Evolutionary conservation across 345 rosid genomes (phyloP).

Genomic region (Brassica nigra): DNA sequence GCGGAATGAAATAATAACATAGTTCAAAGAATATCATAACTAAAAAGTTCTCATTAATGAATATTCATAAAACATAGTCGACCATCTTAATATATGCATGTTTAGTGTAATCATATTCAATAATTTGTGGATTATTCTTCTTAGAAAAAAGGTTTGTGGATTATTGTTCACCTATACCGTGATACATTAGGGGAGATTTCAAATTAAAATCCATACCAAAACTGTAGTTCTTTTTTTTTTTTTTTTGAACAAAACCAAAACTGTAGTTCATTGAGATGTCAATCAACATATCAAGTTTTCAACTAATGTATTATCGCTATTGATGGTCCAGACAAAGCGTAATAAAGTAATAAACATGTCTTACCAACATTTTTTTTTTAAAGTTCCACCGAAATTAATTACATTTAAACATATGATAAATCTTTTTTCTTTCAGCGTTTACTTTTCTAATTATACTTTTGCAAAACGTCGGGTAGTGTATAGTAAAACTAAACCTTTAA

Average conservation of each 20-base stretch:
- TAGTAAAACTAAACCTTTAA: constrained; percentile 18
- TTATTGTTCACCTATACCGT: no score
- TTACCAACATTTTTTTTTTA: not conserved
- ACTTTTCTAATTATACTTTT: constrained; percentile 22
- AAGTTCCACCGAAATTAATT: not conserved
- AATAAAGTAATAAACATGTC: not conserved
- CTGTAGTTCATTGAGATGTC: not conserved
- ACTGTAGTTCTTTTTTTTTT: no score
- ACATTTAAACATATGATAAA: not conserved
- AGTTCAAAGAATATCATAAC: constrained; percentile 34
- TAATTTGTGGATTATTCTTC: no score
- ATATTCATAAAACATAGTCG: constrained; percentile 21
- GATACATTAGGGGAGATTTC: not conserved
- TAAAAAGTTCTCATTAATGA: constrained; percentile 3
- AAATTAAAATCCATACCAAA: not conserved
- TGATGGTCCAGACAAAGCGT: not conserved
- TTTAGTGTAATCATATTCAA: no score
- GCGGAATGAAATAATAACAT: constrained; percentile 28
- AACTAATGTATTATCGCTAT: not conserved
- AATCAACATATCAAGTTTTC: not conserved
- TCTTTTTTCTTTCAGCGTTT: no score
- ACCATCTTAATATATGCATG: constrained; percentile 4
- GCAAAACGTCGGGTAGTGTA: constrained; percentile 7
- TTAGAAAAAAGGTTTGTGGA: no score
- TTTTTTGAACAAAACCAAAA: no score